phyloP scores from a whole-genome alignment of 257 asterid genomes.

The Ophiorrhiza pumila region DNA sequence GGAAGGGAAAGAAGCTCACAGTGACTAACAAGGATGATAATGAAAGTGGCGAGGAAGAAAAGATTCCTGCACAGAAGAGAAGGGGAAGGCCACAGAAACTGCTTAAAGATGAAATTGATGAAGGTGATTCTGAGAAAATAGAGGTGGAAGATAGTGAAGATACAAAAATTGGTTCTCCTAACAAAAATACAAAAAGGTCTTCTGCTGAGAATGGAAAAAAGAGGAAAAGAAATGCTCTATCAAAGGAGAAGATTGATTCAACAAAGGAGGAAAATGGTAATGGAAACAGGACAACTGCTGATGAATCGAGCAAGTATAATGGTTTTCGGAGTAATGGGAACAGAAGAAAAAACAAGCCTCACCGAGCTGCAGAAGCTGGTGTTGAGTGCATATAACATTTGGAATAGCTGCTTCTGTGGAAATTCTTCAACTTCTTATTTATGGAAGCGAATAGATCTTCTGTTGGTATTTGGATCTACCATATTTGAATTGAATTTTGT shows the following conservation, averaged over 20 bases:
- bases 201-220: slow-evolving; percentile 35
- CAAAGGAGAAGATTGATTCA: slow-evolving; percentile 29
- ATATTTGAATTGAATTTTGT: not conserved
- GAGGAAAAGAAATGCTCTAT: slow-evolving; percentile 21
- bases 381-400: slow-evolving; percentile 37
- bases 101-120: slow-evolving; percentile 39
- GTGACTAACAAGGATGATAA: slow-evolving; percentile 37
- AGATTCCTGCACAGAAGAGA: slow-evolving; percentile 42
- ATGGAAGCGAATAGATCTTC: not conserved
- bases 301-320: slow-evolving; percentile 30
- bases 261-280: slow-evolving; percentile 38
- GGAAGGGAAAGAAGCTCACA: slow-evolving; percentile 41
- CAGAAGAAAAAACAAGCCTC: slow-evolving; percentile 56
- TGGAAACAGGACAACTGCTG: slow-evolving; percentile 31
- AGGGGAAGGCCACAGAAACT: slow-evolving; percentile 56
- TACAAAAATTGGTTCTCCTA: slow-evolving; percentile 19
- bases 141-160: slow-evolving; percentile 39
- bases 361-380: slow-evolving; percentile 64
- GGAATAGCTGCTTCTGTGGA: not conserved
- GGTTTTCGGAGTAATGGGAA: slow-evolving; percentile 38
- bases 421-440: not conserved
- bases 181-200: slow-evolving; percentile 29
- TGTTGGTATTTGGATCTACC: not conserved
- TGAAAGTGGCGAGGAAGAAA: slow-evolving; percentile 49
- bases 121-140: slow-evolving; percentile 30